Base-by-base conservation (phyloP, 2,329 filamentous ascomycete genomes). In the Pseudogymnoascus sp. region DNA sequence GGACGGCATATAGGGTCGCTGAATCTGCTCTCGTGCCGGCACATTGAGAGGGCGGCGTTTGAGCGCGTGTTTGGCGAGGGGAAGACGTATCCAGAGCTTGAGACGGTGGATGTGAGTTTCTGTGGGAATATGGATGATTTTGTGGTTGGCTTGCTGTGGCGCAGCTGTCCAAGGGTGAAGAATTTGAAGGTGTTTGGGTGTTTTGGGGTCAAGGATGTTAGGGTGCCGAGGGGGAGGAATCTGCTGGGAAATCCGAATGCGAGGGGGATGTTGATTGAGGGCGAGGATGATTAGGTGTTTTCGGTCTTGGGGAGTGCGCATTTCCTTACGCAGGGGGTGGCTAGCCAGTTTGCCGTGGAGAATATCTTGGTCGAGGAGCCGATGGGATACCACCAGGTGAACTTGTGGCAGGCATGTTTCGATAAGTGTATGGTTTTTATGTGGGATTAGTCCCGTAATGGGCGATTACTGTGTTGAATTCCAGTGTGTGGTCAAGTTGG, bases 21-120 rank as follows among this genome's bases (percentile, higher is more conserved):
- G 35, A 90, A 96, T 71, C 79, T 97, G n/a, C 84, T 90, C 13
- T 90, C 88, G 0, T 96, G 91, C 72, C 87, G 93, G 2, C 89
- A 96, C 73, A 93, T 97, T 67, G 82, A 85, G 1, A 80, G 82
- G 35, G 77, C 83, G 15, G 86, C 90, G 0, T 92, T 96, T 65
- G 85, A 90, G 66, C 82, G 87, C 9, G 87, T 89, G 0, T 97
- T 97, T 70, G 59, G 19, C 3, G 61, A 44, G 15, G 61, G 35
- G 19, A 50, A 62, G 21, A 38, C n/a, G 44, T 97, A 96, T 68
- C 85, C 88, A 0, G 79, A 85, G 10, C 79, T 97, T 35, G 78
- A 79, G 65, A 83, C 88, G 64, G 78, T 96, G 47, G 91, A 96
- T 72, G 78, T 95, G 47, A 90, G 87, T 62, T 96, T 96, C 74